A percentile compares a stretch with the other conserved stretches of the same genome.
Evolutionary conservation across 225 moss, liverwort and hornwort species (phyloP).

Genomic region (Pseudoscleropodium purum): DNA sequence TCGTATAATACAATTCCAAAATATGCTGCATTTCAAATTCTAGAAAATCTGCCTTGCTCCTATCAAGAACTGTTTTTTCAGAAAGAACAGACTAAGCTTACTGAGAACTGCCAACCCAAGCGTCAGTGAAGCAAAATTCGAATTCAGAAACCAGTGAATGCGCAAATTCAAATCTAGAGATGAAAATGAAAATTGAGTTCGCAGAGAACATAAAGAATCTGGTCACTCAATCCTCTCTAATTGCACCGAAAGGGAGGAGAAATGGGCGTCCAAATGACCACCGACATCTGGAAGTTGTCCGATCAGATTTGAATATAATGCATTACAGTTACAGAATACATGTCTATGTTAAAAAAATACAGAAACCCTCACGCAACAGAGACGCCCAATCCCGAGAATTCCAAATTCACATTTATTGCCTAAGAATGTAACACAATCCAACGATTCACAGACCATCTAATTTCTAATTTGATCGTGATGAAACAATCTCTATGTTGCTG

Average conservation of each 20-base stretch:
- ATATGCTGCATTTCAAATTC: background rate
- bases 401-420: background rate
- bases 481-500: background rate
- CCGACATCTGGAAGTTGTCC: background rate
- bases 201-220: background rate
- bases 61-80: background rate
- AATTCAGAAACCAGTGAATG: background rate
- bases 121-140: background rate
- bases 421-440: slow-evolving; percentile 1
- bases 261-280: background rate
- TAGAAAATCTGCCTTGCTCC: background rate
- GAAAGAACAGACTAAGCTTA: background rate
- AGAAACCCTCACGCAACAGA: background rate
- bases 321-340: background rate
- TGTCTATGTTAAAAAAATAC: background rate
- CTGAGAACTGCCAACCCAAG: background rate
- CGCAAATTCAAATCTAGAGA: background rate
- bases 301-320: background rate
- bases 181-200: background rate
- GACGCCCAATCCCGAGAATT: background rate
- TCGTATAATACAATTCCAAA: background rate
- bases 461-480: background rate
- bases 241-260: background rate
- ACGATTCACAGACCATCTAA: background rate
- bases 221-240: background rate